Evolutionary conservation across 805 yeast genomes (phyloP), one percentile per base, ranked within the genome.

Genomic region (Phaffomyces opuntiae): DNA sequence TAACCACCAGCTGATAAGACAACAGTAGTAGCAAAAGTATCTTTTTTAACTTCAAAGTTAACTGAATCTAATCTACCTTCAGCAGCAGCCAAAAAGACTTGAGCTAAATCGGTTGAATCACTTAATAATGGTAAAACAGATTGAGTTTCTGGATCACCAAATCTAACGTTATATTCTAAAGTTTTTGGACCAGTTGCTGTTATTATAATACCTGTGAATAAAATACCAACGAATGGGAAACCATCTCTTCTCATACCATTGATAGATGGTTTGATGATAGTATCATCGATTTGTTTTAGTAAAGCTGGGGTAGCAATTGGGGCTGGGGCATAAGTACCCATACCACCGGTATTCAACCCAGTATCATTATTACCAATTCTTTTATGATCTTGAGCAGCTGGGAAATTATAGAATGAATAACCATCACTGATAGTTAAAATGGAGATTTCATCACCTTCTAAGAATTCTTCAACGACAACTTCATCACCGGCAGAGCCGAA

Each of bases 321-420:
- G 11, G 98, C 95, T 31, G 99, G 99, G 8, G 98, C 93, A 61
- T 93, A 93, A 8, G 98, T 96, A 53, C 99, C 99, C 99, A 93
- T 93, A 52, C 99, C 99, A 55, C 99, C 99, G 35, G 99, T 93
- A 70, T 93, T 93, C 51, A 91, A 75, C 25, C 99, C 99, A 36
- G 80, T 72, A 65, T 93, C 99, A 49, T 90, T 90, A 59, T 95
- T 87, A 46, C 95, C 95, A 55, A 85, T 77, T 65, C 99, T 82
- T 72, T 93, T 93, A 70, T 93, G 99, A 64, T 93, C 99, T 70
- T 93, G 99, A 26, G 98, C 96, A 39, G 98, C 87, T 38, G 99
- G 99, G 48, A 93, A 77, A 63, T 87, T 90, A 63, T 81, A 78
- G 60, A 81, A 83, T 11, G 95, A 79, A 72, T 93, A 91, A 47